A percentile compares a stretch with the other conserved stretches of the same genome.
Evolutionary conservation across 495 filamentous ascomycete genomes (phyloP).

Genomic region (Hypoxylon fuscum): DNA sequence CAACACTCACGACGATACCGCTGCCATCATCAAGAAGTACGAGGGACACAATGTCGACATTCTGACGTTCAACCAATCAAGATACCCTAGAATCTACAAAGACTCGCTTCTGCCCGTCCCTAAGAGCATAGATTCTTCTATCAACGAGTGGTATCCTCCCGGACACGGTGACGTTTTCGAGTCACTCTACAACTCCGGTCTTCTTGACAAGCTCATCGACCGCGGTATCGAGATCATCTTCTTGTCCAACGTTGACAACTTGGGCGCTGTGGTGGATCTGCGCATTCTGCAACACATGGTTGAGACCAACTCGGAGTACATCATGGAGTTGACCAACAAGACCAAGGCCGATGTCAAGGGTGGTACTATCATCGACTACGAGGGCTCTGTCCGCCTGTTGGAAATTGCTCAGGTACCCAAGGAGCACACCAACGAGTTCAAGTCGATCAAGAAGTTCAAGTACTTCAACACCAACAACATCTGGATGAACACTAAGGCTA

Average conservation of each 20-base stretch:
- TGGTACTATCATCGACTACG: slow-evolving; percentile 99
- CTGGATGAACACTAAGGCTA: slow-evolving; percentile 96
- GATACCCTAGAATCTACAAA: slow-evolving; percentile 96
- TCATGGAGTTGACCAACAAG: slow-evolving; percentile 99
- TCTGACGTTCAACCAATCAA: slow-evolving; percentile 99
- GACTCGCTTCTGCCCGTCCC: slow-evolving; percentile 97
- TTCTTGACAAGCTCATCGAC: slow-evolving; percentile 92
- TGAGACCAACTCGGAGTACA: slow-evolving; percentile 93
- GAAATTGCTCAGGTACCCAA: slow-evolving; percentile 99
- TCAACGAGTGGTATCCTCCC: slow-evolving; percentile 98
- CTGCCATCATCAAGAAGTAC: slow-evolving; percentile 99
- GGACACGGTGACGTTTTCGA: slow-evolving; percentile 99
- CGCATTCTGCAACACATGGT: slow-evolving; percentile 99
- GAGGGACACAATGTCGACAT: slow-evolving; percentile 99
- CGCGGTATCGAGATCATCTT: slow-evolving; percentile 98
- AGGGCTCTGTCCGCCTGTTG: slow-evolving; percentile 92
- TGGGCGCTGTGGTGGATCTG: slow-evolving; percentile 96
- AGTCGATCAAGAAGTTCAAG: slow-evolving; percentile 99
- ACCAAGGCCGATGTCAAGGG: slow-evolving; percentile 99
- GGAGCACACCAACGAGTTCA: slow-evolving; percentile 99
- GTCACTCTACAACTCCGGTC: slow-evolving; percentile 99
- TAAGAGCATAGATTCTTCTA: slow-evolving; percentile 85
- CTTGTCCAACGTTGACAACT: slow-evolving; percentile 98
- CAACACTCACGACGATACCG: slow-evolving; percentile 98
- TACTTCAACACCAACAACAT: slow-evolving; percentile 99